These are phyloP conservation scores for Lagerstroemia speciosa DNA, from an alignment of 345 rosid species.

Conservation along the genomic window DNA sequence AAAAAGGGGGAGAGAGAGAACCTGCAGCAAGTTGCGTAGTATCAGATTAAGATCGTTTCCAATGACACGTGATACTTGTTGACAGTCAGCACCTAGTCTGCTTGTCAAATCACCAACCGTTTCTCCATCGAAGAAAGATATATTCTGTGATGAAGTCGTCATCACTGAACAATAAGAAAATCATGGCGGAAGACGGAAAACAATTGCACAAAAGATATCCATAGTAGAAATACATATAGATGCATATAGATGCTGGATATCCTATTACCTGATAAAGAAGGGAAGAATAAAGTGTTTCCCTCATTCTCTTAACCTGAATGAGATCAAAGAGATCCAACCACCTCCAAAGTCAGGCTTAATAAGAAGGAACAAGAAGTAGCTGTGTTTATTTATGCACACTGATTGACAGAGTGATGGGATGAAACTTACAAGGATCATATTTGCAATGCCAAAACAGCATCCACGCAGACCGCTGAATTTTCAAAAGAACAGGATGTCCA, in stretches of 20 bases:
- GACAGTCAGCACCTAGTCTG: conserved; percentile 97
- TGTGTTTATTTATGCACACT: too few species aligned
- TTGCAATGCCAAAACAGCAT: conserved; percentile 88
- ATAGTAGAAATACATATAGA: neutral
- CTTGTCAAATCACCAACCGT: conserved; percentile 97
- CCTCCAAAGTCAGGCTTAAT: neutral
- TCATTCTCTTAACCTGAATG: conserved; percentile 86
- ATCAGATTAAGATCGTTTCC: conserved; percentile 89
- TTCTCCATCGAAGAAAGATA: conserved; percentile 85
- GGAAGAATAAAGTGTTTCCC: conserved; percentile 79
- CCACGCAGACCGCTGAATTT: conserved; percentile 81
- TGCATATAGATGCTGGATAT: conserved; percentile 6
- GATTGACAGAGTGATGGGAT: neutral
- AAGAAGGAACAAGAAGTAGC: neutral
- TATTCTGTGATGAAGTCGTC: conserved; percentile 43
- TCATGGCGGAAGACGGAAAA: neutral
- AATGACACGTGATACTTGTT: conserved; percentile 92
- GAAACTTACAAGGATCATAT: conserved; percentile 93
- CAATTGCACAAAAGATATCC: neutral
- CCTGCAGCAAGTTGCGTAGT: conserved; percentile 85
- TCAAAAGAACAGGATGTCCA: conserved; percentile 20
- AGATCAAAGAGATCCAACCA: neutral
- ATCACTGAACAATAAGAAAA: conserved; percentile 1
- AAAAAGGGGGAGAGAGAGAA: conserved; percentile 17
- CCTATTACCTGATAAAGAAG: conserved; percentile 77